These are phyloP conservation scores for Oehlia diaphana DNA, from an alignment of 192 early-diverging fungal species.

Conservation along the genomic window DNA sequence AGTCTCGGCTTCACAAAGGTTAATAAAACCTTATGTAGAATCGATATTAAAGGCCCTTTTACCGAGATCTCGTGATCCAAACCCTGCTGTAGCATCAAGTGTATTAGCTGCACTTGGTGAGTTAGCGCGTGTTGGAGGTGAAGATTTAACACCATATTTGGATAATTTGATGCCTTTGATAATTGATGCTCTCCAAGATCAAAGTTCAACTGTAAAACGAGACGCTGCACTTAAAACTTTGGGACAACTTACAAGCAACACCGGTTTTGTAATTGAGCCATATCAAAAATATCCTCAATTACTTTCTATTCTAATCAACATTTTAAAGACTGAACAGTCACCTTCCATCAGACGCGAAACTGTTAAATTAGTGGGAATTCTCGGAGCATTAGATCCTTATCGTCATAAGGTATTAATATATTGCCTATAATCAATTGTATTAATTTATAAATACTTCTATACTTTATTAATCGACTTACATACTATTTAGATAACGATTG, in stretches of 20 bases:
- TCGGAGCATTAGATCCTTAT: conserved; percentile 96
- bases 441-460: background rate
- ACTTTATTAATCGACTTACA: background rate
- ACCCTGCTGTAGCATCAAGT: conserved; percentile 76
- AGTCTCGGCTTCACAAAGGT: conserved; percentile 71
- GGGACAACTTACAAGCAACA: conserved; percentile 81
- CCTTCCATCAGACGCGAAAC: conserved; percentile 76
- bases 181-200: conserved; percentile 87
- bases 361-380: conserved; percentile 87
- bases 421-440: too few relatives aligned
- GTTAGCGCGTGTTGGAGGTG: conserved; percentile 79
- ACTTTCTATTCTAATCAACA: conserved; percentile 71
- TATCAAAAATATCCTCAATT: conserved; percentile 88
- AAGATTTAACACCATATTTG: conserved; percentile 79
- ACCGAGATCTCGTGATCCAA: conserved; percentile 77
- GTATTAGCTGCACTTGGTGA: conserved; percentile 81
- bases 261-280: conserved; percentile 87
- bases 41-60: conserved; percentile 83
- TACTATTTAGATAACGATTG: conserved; percentile 48
- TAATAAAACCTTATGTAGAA: conserved; percentile 89
- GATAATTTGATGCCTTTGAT: conserved; percentile 82
- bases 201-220: conserved; percentile 78
- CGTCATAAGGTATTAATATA: conserved; percentile 50
- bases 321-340: conserved; percentile 82
- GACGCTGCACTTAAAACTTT: conserved; percentile 87